Evolutionary conservation across 768 basidiomycete genomes (phyloP).

Genomic region (Pluteus cervinus): DNA sequence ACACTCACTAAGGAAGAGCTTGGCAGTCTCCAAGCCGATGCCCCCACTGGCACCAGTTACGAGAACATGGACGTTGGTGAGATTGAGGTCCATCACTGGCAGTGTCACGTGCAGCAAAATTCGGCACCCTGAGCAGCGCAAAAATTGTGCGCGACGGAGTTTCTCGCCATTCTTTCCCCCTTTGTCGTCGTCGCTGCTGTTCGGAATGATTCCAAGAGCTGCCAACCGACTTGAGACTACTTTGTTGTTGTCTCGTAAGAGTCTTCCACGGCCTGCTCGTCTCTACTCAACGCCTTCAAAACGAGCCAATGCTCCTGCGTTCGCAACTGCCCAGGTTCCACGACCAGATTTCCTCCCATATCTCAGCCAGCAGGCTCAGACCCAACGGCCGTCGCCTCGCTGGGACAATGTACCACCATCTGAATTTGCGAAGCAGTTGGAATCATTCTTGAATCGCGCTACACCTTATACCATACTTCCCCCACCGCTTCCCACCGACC

Average conservation of each 20-base stretch:
- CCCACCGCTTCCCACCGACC: conserved; percentile 53
- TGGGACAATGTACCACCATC: conserved; percentile 6
- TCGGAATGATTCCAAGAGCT: conserved; percentile 38
- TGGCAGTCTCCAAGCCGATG: conserved; percentile 61
- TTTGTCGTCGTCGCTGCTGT: too few species aligned
- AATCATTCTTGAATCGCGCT: conserved; percentile 42
- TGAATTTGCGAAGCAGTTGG: conserved; percentile 30
- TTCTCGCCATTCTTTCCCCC: too few species aligned
- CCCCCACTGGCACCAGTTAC: conserved; percentile 77
- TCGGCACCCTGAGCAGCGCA: too few species aligned
- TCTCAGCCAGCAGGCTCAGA: conserved; percentile 6
- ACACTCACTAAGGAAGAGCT: conserved; percentile 47
- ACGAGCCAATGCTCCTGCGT: conserved; percentile 45
- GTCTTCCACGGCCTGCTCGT: conserved; percentile 63
- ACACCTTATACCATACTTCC: conserved; percentile 55
- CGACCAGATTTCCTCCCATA: conserved; percentile 33
- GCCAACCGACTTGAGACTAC: conserved; percentile 34
- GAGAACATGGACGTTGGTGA: conserved; percentile 59
- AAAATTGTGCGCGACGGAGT: too few species aligned
- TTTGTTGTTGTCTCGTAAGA: conserved; percentile 59
- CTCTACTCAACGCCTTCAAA: conserved; percentile 65
- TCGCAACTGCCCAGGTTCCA: conserved; percentile 35
- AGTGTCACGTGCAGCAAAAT: too few species aligned
- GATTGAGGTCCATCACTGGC: conserved; percentile 43
- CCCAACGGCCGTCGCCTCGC: conserved; percentile 4